phyloP scores from a whole-genome alignment of 1,284 basidiomycete species.

The Psilocybe mexicana region DNA sequence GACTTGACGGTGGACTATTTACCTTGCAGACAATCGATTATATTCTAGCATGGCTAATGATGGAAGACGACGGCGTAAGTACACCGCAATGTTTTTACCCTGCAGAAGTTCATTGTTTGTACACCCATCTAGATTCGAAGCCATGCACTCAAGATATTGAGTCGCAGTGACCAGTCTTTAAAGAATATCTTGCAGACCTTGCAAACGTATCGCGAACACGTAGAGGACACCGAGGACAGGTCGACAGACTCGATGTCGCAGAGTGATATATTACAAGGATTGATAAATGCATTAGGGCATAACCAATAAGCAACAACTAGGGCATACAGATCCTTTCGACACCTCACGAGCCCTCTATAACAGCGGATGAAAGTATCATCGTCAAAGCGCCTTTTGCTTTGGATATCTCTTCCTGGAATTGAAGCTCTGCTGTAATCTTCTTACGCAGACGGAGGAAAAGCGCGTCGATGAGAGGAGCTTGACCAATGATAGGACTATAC shows the following conservation, averaged over 20 bases:
- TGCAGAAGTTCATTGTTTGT: not conserved
- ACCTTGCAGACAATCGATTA: conserved; percentile 92
- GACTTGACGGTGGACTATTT: conserved; percentile 86
- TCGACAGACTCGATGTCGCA: conserved; percentile 46
- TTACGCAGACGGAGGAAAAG: conserved; percentile 83
- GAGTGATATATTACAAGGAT: conserved; percentile 66
- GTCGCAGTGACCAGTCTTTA: conserved; percentile 67
- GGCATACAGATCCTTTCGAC: not conserved
- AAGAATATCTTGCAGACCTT: conserved; percentile 68
- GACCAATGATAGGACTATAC: conserved; percentile 89
- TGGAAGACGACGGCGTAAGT: conserved; percentile 97
- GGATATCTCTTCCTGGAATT: conserved; percentile 88
- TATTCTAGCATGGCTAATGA: conserved; percentile 90
- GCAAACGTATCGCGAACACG: conserved; percentile 68
- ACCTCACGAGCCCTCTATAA: conserved; percentile 13
- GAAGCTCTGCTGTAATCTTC: conserved; percentile 84
- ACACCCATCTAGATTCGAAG: conserved; percentile 56
- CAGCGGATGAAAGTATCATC: conserved; percentile 81
- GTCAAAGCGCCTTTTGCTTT: conserved; percentile 88
- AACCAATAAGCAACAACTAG: conserved; percentile 14
- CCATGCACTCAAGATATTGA: conserved; percentile 76
- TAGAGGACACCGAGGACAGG: conserved; percentile 60
- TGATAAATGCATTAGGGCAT: conserved; percentile 66
- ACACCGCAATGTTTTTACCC: not conserved
- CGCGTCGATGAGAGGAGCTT: conserved; percentile 90